Conservation (phyloP, 2,329 filamentous ascomycete species). For the Botrytis tulipae region DNA sequence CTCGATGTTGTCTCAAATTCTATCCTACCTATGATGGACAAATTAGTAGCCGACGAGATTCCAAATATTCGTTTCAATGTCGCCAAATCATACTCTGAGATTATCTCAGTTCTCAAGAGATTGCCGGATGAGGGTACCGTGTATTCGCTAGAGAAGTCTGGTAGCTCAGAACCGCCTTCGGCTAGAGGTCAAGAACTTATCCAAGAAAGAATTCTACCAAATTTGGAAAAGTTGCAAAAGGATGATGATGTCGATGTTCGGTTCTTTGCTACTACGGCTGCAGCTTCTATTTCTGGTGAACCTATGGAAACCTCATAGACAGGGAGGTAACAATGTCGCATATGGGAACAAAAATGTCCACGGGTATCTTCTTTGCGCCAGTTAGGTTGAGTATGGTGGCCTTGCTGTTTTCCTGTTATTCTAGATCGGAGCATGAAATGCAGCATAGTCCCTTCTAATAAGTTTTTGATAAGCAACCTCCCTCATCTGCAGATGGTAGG, state of each 20-base stretch:
- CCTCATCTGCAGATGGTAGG: constrained; percentile 11
- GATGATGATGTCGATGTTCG: constrained; percentile 97
- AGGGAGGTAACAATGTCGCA: constrained; percentile 35
- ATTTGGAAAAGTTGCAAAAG: constrained; percentile 91
- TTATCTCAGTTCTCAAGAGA: constrained; percentile 89
- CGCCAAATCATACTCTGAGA: constrained; percentile 89
- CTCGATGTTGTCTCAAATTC: constrained; percentile 90
- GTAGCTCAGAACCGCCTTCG: constrained; percentile 59
- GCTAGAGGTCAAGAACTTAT: constrained; percentile 76
- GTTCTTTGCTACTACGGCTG: constrained; percentile 93
- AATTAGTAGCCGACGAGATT: constrained; percentile 90
- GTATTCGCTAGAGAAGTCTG: constrained; percentile 78
- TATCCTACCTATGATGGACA: constrained; percentile 93
- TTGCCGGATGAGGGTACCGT: constrained; percentile 87
- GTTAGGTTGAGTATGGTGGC: constrained; percentile 31
- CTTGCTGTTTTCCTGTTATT: constrained; percentile 33
- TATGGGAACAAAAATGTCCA: constrained; percentile 29
- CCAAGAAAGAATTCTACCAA: constrained; percentile 81
- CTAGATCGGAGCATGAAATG: constrained; percentile 39
- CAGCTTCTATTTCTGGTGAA: constrained; percentile 51
- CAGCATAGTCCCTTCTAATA: constrained; percentile 33
- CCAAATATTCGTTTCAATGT: constrained; percentile 99
- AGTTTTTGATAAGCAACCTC: constrained; percentile 16
- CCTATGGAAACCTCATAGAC: constrained; percentile 53
- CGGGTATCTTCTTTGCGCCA: constrained; percentile 32